A percentile compares a stretch with the other conserved stretches of the same genome.
Evolutionary conservation across 176 grass and related monocot species (phyloP).

Genomic region (Olyra latifolia): DNA sequence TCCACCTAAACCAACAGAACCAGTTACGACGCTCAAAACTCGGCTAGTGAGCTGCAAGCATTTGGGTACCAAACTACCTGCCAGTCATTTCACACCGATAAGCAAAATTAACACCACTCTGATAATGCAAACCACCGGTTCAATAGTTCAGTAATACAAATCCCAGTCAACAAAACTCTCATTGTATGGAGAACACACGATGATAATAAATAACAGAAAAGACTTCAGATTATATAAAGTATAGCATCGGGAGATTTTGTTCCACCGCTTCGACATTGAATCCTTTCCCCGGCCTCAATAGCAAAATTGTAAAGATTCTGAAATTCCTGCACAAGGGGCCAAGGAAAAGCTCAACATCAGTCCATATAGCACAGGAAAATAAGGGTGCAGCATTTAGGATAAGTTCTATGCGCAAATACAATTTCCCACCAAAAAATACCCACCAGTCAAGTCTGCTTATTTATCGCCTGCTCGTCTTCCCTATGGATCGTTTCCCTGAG

Average conservation of each 20-base stretch:
- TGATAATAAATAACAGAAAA: neutral
- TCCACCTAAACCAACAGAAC: no score
- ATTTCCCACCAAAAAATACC: neutral
- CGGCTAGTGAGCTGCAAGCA: neutral
- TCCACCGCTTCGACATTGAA: neutral
- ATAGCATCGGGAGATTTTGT: neutral
- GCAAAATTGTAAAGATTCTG: no score
- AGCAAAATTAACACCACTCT: neutral
- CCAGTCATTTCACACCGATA: neutral
- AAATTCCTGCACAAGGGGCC: neutral
- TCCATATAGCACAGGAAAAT: neutral
- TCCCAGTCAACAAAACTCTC: neutral
- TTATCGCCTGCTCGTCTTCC: constrained; percentile 76
- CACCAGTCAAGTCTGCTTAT: neutral
- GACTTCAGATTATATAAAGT: neutral
- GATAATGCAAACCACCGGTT: neutral
- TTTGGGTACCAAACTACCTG: neutral
- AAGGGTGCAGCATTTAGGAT: no score
- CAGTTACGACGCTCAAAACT: no score
- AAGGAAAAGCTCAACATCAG: neutral
- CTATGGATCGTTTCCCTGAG: constrained; percentile 66
- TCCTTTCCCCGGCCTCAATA: neutral
- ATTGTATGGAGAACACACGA: neutral
- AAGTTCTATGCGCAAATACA: neutral
- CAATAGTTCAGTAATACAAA: neutral